Conservation (phyloP, 2,329 filamentous ascomycete species). For the Eutypa lata region DNA sequence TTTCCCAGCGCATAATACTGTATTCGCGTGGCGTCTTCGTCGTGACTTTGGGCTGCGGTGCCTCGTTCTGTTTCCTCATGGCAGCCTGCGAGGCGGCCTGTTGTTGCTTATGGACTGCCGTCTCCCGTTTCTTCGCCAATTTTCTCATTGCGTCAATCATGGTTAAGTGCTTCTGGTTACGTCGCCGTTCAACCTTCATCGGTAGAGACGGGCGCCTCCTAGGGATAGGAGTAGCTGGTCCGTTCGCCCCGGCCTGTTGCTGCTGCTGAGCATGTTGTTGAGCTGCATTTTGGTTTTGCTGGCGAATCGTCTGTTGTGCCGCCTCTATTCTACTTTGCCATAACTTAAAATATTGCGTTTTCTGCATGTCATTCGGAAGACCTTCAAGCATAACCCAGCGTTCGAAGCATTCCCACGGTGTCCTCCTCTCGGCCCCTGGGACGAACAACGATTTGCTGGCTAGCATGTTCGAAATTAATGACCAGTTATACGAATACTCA, state of each 20-base stretch:
- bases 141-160: conserved; percentile 95
- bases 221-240: conserved; percentile 46
- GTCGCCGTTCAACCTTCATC: conserved; percentile 79
- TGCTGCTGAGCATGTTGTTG: conserved; percentile 30
- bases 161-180: conserved; percentile 81
- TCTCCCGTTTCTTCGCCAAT: conserved; percentile 89
- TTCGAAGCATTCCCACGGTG: conserved; percentile 98
- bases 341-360: conserved; percentile 88
- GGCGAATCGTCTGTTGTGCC: conserved; percentile 52
- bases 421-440: conserved; percentile 85
- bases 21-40: conserved; percentile 86
- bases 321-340: conserved; percentile 60
- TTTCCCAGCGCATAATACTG: conserved; percentile 82
- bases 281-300: conserved; percentile 49
- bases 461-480: conserved; percentile 81
- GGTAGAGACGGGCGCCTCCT: conserved; percentile 74
- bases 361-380: conserved; percentile 86
- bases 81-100: conserved; percentile 74
- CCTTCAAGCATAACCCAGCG: conserved; percentile 92
- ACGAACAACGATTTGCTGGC: conserved; percentile 70
- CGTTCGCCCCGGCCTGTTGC: conserved; percentile 31
- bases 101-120: conserved; percentile 79
- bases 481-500: conserved; percentile 98
- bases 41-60: conserved; percentile 42
- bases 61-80: conserved; percentile 76